These are phyloP conservation scores for Skeletonema tropicum DNA, from an alignment of 108 stramenopile genomes.

Conservation along the genomic window DNA sequence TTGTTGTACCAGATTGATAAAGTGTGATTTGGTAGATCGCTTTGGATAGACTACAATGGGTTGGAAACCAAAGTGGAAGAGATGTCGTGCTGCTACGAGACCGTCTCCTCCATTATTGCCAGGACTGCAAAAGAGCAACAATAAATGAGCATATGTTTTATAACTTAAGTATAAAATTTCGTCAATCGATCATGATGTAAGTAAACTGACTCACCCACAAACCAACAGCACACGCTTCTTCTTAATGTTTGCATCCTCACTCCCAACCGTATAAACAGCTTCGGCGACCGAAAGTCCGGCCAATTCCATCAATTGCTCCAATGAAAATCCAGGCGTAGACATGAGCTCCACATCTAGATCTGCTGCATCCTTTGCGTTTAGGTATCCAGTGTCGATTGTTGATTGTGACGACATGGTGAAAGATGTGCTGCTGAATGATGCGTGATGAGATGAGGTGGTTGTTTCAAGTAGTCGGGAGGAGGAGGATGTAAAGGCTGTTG, in stretches of 20 bases:
- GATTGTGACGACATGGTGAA: background rate
- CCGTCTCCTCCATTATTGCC: slow-evolving; percentile 99
- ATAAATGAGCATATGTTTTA: no score
- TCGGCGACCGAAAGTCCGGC: slow-evolving; percentile 95
- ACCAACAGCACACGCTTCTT: slow-evolving; percentile 57
- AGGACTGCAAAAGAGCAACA: slow-evolving; percentile 67
- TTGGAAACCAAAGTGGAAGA: slow-evolving; percentile 89
- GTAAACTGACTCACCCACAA: slow-evolving; percentile 47
- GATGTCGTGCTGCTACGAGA: slow-evolving; percentile 96
- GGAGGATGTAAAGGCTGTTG: background rate
- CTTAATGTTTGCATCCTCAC: background rate
- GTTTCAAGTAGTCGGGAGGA: background rate
- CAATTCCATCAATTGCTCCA: slow-evolving; percentile 99
- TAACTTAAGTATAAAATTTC: no score
- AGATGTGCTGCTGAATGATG: background rate
- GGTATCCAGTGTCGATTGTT: slow-evolving; percentile 61
- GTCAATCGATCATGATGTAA: background rate
- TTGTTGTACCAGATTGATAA: slow-evolving; percentile 88
- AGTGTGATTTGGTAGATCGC: slow-evolving; percentile 56
- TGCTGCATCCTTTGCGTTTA: slow-evolving; percentile 81
- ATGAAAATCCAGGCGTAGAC: slow-evolving; percentile 89
- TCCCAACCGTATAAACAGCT: slow-evolving; percentile 72
- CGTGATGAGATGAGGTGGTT: background rate
- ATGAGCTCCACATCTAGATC: slow-evolving; percentile 94
- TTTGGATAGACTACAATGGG: slow-evolving; percentile 93